A percentile compares a stretch with the other conserved stretches of the same genome.
Evolutionary conservation across 176 grass and related monocot genomes (phyloP).

Genomic region (Oryza longistaminata): DNA sequence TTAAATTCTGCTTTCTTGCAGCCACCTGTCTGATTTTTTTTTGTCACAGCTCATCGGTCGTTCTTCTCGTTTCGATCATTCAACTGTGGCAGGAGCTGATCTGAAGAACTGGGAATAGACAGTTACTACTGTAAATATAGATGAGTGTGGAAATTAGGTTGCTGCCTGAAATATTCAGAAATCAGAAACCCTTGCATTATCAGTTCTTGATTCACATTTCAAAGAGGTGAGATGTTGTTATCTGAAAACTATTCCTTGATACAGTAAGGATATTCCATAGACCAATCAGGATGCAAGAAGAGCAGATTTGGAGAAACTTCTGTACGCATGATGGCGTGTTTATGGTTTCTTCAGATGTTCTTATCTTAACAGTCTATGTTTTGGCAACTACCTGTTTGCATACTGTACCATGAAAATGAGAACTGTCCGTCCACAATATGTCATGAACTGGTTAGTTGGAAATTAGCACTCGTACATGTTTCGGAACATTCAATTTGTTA

Average conservation of each 20-base stretch:
- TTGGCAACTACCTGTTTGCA: not conserved
- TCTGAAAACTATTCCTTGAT: not conserved
- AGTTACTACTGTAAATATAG: not conserved
- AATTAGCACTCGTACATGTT: not conserved
- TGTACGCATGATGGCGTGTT: not conserved
- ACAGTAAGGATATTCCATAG: not conserved
- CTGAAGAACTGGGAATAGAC: not conserved
- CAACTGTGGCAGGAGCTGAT: slow-evolving; percentile 42
- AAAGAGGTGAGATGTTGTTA: not conserved
- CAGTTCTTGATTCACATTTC: not conserved
- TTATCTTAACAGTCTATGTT: not conserved
- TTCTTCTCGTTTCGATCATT: slow-evolving; percentile 53
- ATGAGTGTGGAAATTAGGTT: not conserved
- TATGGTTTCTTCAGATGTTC: not conserved
- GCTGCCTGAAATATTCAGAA: not conserved
- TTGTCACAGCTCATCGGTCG: slow-evolving; percentile 31
- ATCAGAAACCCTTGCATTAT: not conserved
- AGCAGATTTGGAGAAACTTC: not conserved
- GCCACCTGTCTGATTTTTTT: not conserved
- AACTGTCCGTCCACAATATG: not conserved
- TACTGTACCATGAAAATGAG: not conserved
- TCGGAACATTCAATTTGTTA: not conserved
- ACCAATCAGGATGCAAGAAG: not conserved
- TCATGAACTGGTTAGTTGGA: not conserved
- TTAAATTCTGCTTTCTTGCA: not conserved